Conservation (phyloP, 75 land plant species). For the Picea glauca region DNA sequence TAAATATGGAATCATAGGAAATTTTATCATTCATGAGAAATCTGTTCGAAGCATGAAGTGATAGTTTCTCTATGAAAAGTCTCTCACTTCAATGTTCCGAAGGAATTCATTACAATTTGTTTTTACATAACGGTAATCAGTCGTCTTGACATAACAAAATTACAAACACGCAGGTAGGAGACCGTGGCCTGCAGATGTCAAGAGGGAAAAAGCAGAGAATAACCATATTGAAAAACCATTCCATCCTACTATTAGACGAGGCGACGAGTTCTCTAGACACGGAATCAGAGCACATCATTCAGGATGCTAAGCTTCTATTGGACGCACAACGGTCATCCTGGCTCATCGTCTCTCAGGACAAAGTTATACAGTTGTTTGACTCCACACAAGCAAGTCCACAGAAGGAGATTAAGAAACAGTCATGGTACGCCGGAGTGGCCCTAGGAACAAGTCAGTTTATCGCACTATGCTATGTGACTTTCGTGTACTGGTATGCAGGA, state of each 20-base stretch:
- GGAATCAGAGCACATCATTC: slow-evolving; percentile 25
- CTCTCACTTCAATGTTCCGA: no score
- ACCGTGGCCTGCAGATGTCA: slow-evolving; percentile 32
- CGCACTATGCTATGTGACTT: slow-evolving; percentile 23
- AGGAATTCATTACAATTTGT: no score
- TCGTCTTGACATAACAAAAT: no score
- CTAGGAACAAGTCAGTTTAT: slow-evolving; percentile 45
- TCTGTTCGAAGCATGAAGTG: no score
- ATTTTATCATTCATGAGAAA: no score
- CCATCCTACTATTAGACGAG: slow-evolving; percentile 28
- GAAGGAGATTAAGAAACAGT: slow-evolving; percentile 28
- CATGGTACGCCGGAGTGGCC: slow-evolving; percentile 61
- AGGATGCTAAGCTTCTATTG: slow-evolving; percentile 16
- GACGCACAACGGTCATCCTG: slow-evolving; percentile 22
- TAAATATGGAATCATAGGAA: no score
- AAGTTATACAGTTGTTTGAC: slow-evolving; percentile 44
- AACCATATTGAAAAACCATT: slow-evolving; percentile 24
- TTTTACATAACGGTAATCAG: no score
- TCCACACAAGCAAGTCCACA: slow-evolving; percentile 41
- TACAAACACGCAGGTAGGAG: no score
- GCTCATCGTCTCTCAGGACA: slow-evolving; percentile 26
- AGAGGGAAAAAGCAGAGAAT: slow-evolving; percentile 39
- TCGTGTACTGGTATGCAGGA: slow-evolving; percentile 78
- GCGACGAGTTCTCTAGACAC: slow-evolving; percentile 33
- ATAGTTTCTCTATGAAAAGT: no score